A percentile compares a stretch with the other conserved stretches of the same genome.
Evolutionary conservation across 495 filamentous ascomycete species (phyloP).

Genomic region (Aspergillus saccharolyticus): DNA sequence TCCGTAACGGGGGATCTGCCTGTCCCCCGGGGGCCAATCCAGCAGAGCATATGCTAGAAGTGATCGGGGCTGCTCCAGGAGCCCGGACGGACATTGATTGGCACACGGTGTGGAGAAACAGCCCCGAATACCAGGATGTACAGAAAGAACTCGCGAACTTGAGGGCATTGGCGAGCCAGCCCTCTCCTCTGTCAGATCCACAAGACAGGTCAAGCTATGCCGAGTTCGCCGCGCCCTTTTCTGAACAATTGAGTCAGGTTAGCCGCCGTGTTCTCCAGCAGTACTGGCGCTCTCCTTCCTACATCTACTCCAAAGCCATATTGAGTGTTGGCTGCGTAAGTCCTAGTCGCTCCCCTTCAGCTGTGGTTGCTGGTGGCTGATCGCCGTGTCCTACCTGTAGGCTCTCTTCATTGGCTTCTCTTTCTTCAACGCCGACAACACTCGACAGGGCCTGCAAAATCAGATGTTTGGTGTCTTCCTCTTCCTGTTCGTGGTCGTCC

Average conservation of each 20-base stretch:
- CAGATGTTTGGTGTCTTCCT: conserved; percentile 81
- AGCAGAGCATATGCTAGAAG: conserved; percentile 85
- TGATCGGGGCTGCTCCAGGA: conserved; percentile 74
- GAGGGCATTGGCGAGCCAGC: conserved; percentile 44
- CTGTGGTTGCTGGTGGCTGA: conserved; percentile 56
- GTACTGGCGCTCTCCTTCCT: conserved; percentile 52
- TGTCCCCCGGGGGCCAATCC: conserved; percentile 66
- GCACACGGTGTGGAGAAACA: conserved; percentile 68
- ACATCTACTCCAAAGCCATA: conserved; percentile 33
- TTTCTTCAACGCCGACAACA: conserved; percentile 59
- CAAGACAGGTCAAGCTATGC: conserved; percentile 48
- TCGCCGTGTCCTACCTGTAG: conserved; percentile 24
- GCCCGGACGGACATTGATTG: conserved; percentile 65
- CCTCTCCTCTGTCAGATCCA: conserved; percentile 62
- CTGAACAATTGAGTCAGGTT: conserved; percentile 41
- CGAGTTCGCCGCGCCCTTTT: conserved; percentile 49
- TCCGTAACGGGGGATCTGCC: conserved; percentile 58
- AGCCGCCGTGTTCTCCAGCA: conserved; percentile 42
- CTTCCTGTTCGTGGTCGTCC: conserved; percentile 66
- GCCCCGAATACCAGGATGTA: conserved; percentile 17
- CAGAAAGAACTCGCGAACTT: conserved; percentile 42
- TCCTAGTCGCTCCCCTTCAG: not conserved
- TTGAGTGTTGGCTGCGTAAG: conserved; percentile 30
- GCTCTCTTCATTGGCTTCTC: conserved; percentile 63
- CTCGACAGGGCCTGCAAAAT: conserved; percentile 72